Conservation (phyloP, 192 early-diverging fungal species). For the Podila epigama region DNA sequence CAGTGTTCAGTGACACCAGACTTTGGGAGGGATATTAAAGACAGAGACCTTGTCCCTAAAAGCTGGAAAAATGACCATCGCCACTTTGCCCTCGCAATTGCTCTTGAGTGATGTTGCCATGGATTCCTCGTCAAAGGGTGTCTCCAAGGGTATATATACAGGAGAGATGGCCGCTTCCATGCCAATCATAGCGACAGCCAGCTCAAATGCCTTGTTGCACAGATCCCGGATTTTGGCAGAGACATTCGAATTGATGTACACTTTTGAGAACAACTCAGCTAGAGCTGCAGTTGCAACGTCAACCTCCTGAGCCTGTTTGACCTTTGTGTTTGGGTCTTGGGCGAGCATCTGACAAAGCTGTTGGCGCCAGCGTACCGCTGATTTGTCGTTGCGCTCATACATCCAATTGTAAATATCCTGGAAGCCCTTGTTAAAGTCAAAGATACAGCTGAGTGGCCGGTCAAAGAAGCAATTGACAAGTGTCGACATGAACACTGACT, state of each 20-base stretch:
- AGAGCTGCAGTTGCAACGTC: slow-evolving; percentile 3
- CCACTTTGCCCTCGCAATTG: slow-evolving; percentile 24
- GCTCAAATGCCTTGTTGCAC: slow-evolving; percentile 29
- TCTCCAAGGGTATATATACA: not conserved
- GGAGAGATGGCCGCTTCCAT: slow-evolving; percentile 19
- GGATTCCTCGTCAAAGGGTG: slow-evolving; percentile 23
- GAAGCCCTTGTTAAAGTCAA: slow-evolving; percentile 43
- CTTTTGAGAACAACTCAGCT: slow-evolving; percentile 11
- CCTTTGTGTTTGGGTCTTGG: slow-evolving; percentile 28
- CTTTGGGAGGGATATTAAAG: slow-evolving; percentile 21
- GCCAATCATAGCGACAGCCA: slow-evolving; percentile 32
- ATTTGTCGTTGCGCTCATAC: slow-evolving; percentile 10
- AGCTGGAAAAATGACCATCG: slow-evolving; percentile 32
- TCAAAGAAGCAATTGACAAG: slow-evolving; percentile 30
- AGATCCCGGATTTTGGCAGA: slow-evolving; percentile 24
- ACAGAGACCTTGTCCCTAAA: slow-evolving; percentile 17
- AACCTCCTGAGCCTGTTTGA: slow-evolving; percentile 22
- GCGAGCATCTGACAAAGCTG: slow-evolving; percentile 41
- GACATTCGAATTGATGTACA: slow-evolving; percentile 19
- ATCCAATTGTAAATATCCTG: slow-evolving; percentile 44
- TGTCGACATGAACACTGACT: slow-evolving; percentile 22
- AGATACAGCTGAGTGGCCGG: slow-evolving; percentile 24
- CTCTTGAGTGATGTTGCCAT: slow-evolving; percentile 35
- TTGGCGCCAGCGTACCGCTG: slow-evolving; percentile 45
- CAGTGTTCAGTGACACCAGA: slow-evolving; percentile 30